Evolutionary conservation across 169 alveolate genomes (phyloP).

Genomic region (Eimeria tenella): DNA sequence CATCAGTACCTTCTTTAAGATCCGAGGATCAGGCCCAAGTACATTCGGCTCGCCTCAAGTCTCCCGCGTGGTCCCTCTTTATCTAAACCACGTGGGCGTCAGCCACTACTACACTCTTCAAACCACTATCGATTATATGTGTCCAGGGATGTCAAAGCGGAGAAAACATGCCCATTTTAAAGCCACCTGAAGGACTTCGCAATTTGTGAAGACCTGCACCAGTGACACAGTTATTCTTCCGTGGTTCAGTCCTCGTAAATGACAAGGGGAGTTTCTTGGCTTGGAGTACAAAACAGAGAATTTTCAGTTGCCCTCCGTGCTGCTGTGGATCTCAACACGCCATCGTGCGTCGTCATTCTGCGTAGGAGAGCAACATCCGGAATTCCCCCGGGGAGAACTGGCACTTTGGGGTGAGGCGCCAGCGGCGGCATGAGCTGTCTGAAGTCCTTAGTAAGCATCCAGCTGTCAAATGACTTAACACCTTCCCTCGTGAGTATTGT

Average conservation of each 20-base stretch:
- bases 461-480: background rate
- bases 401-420: slow-evolving; percentile 49
- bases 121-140: too few species aligned
- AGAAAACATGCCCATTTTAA: too few species aligned
- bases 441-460: slow-evolving; percentile 53
- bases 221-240: too few species aligned
- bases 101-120: too few species aligned
- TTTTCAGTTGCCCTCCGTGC: background rate
- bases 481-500: slow-evolving; percentile 43
- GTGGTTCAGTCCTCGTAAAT: slow-evolving; percentile 6
- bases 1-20: too few species aligned
- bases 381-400: slow-evolving; percentile 11
- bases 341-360: background rate
- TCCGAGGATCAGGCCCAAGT: too few species aligned
- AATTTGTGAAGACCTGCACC: too few species aligned
- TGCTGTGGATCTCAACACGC: background rate
- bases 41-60: too few species aligned
- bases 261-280: background rate
- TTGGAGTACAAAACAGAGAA: slow-evolving; percentile 21
- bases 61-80: too few species aligned
- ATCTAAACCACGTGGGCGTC: too few species aligned
- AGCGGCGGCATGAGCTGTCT: slow-evolving; percentile 16
- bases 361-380: background rate
- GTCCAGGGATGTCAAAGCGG: too few species aligned
- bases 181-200: too few species aligned